Conservation (phyloP, 192 early-diverging fungal species). For the Thamnidium elegans region DNA sequence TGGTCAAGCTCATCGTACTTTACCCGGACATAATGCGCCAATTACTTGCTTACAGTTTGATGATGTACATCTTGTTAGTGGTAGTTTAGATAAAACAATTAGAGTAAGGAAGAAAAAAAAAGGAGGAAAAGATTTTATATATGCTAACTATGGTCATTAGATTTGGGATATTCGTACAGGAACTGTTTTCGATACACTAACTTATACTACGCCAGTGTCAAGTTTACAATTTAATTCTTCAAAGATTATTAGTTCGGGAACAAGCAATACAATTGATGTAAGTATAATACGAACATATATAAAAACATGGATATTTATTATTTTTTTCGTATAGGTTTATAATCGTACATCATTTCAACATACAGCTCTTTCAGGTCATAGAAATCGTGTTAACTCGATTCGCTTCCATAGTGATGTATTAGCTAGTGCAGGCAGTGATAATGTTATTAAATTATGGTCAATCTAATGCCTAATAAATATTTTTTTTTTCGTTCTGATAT, state of each 20-base stretch:
- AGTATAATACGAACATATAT: not conserved
- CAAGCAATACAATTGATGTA: constrained; percentile 41
- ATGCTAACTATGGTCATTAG: constrained; percentile 19
- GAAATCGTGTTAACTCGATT: constrained; percentile 41
- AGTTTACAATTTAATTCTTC: constrained; percentile 51
- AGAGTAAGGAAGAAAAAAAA: constrained; percentile 34
- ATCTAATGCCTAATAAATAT: constrained; percentile 15
- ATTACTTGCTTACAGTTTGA: constrained; percentile 66
- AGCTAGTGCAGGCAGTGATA: constrained; percentile 60
- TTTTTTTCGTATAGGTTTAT: constrained; percentile 47
- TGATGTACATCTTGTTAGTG: constrained; percentile 68
- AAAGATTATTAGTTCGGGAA: constrained; percentile 56
- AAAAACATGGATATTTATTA: not conserved
- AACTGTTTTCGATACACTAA: constrained; percentile 53
- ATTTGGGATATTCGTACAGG: constrained; percentile 80
- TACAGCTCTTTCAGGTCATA: constrained; percentile 47
- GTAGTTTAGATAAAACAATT: constrained; percentile 62
- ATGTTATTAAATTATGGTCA: constrained; percentile 64
- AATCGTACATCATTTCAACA: constrained; percentile 63
- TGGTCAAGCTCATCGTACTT: constrained; percentile 67
- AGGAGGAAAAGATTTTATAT: not conserved
- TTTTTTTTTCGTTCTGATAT: too few relatives aligned
- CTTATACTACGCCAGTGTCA: constrained; percentile 53
- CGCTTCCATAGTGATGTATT: constrained; percentile 46
- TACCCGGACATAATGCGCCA: constrained; percentile 61